phyloP scores from a whole-genome alignment of 169 alveolate species.

The Cyclospora cayetanensis region DNA sequence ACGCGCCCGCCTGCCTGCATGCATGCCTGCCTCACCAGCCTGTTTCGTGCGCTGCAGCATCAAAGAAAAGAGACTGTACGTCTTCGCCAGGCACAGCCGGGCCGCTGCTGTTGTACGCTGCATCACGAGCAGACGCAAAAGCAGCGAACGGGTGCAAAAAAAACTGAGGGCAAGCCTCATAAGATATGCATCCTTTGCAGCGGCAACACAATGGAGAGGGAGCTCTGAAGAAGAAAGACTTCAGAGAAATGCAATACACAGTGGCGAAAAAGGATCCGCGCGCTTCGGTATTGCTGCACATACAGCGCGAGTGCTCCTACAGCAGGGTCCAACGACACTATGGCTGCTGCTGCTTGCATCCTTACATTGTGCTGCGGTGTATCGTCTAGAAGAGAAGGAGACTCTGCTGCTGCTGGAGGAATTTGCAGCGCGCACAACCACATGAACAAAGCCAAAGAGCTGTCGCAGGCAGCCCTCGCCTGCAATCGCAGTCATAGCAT shows the following conservation, averaged over 20 bases:
- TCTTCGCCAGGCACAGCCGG: not conserved
- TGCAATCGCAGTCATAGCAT: conserved; percentile 29
- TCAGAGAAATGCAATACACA: too few relatives aligned
- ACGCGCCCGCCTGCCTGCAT: too few relatives aligned
- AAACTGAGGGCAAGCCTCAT: too few relatives aligned
- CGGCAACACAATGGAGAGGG: too few relatives aligned
- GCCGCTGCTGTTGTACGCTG: conserved; percentile 27
- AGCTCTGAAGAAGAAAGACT: too few relatives aligned
- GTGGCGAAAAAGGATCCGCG: too few relatives aligned
- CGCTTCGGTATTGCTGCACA: too few relatives aligned
- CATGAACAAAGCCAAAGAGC: not conserved
- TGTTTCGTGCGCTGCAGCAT: conserved; percentile 46
- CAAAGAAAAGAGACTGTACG: conserved; percentile 29
- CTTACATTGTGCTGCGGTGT: not conserved
- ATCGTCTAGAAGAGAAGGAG: not conserved
- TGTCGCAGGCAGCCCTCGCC: conserved; percentile 23
- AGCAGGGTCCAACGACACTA: too few relatives aligned
- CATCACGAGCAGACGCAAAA: not conserved
- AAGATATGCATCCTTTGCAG: too few relatives aligned
- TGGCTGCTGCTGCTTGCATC: conserved; percentile 30
- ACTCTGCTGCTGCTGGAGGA: conserved; percentile 28
- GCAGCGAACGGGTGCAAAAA: too few relatives aligned
- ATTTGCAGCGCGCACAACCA: conserved; percentile 12
- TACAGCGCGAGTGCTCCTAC: too few relatives aligned
- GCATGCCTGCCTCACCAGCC: conserved; percentile 17